Base-by-base conservation (phyloP, 2,329 filamentous ascomycete genomes). In the Penicillium brevicompactum region DNA sequence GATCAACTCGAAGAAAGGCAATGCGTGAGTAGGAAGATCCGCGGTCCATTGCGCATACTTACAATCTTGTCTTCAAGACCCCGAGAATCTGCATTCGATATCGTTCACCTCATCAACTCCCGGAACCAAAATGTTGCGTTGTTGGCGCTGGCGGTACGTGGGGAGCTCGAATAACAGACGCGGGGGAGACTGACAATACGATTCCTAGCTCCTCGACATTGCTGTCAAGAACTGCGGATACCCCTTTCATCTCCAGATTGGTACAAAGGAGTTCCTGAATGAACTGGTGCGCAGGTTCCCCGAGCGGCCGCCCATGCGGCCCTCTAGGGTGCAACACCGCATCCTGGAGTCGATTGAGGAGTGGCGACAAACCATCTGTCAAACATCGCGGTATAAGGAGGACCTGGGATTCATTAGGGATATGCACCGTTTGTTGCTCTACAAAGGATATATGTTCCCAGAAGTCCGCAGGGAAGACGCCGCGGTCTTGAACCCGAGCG, bases 221-320 rank as follows among this genome's bases (percentile, higher is more conserved):
- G 97, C 94, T 76, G 94, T 97, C 76, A 99, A 99, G 82, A 99
- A 99, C 79, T 99, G 94, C 82, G 94, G 94, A 67, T 99, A 99
- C 73, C 92, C 94, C 1, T 99, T 99, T 76, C 94, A 99, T 71
- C 86, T 99, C 55, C 94, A 99, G 76, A 97, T 99, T 72, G 92
- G 90, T 75, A 97, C 94, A 64, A 99, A 99, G 75, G 94, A 99
- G 70, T 99, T 99, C 68, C 86, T 99, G 67, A 99, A 99, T 77
- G 94, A 99, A 79, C 87, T 99, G 57, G 94, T 99, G 58, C 87
- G 94, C 64, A 86, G 94, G 63, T 99, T 99, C 69, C 94, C 94
- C 46, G 94, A 99, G 77, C 85, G 93, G 22, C 94, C 94, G 44
- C 92, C 93, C 1, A 83, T 94, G 58, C 89, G 94, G 57, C 82